Percentiles rank a stretch among this genome's conserved stretches.
These are phyloP conservation scores for Kwoniella sp. DNA, from an alignment of 768 basidiomycete genomes.

Conservation along the genomic window DNA sequence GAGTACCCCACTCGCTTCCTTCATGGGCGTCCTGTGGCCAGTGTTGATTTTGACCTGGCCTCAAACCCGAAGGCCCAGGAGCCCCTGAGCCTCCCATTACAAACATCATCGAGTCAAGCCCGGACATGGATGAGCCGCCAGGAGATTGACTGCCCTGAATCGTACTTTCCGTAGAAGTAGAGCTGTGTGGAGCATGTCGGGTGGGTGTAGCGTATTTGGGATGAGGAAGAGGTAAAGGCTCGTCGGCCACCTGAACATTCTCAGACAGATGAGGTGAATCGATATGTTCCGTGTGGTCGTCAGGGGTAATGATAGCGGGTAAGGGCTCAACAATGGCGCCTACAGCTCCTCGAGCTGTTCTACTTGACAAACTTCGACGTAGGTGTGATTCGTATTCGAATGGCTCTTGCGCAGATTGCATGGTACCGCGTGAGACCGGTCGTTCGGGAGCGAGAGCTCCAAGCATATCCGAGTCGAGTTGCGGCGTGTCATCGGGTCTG, in stretches of 20 bases:
- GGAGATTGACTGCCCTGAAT: conserved; percentile 35
- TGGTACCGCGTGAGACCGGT: conserved; percentile 42
- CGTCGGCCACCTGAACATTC: conserved; percentile 14
- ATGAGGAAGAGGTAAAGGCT: conserved; percentile 21
- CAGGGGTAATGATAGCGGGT: conserved; percentile 7
- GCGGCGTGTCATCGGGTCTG: neutral
- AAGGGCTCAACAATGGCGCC: conserved; percentile 21
- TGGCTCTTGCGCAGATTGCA: conserved; percentile 40
- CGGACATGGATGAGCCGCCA: conserved; percentile 32
- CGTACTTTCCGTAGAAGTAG: conserved; percentile 31
- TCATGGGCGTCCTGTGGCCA: conserved; percentile 42
- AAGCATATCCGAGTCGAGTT: conserved; percentile 11
- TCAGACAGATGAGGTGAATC: neutral
- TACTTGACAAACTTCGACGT: conserved; percentile 42
- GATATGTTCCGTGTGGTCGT: conserved; percentile 8
- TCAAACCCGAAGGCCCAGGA: conserved; percentile 10
- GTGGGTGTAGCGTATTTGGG: conserved; percentile 34
- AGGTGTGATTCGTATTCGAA: conserved; percentile 54
- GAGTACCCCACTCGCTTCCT: conserved; percentile 49
- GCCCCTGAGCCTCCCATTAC: conserved; percentile 28
- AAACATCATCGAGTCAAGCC: conserved; percentile 45
- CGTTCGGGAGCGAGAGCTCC: conserved; percentile 32
- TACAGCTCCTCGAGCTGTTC: conserved; percentile 34
- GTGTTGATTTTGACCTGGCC: conserved; percentile 15
- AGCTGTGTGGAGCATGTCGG: conserved; percentile 27